Conservation (phyloP, 2,329 filamentous ascomycete genomes). For the Juglanconis juglandina region DNA sequence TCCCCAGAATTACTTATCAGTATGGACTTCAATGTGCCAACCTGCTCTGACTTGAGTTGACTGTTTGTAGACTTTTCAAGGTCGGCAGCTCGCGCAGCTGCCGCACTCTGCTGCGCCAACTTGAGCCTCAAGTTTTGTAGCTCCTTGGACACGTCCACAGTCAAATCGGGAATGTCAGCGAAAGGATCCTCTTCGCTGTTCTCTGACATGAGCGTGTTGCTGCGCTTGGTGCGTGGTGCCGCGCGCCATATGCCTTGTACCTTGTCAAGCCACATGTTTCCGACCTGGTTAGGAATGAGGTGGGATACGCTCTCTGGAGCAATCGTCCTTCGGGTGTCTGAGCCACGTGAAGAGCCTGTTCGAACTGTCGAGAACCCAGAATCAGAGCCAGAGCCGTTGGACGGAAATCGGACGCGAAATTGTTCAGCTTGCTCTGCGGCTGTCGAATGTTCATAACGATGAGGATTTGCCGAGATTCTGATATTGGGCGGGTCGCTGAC, state of each 20-base stretch:
- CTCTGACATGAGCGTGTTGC: slow-evolving; percentile 49
- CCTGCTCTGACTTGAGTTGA: slow-evolving; percentile 17
- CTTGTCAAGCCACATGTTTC: slow-evolving; percentile 86
- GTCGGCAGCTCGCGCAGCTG: slow-evolving; percentile 1
- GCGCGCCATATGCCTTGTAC: slow-evolving; percentile 83
- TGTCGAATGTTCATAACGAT: slow-evolving; percentile 37
- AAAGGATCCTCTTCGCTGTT: slow-evolving; percentile 90
- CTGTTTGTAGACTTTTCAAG: slow-evolving; percentile 15
- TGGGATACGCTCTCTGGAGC: slow-evolving; percentile 82
- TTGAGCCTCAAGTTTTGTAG: slow-evolving; percentile 47
- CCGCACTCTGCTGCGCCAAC: slow-evolving; percentile 8
- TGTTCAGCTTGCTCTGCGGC: slow-evolving; percentile 35
- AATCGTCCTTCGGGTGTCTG: slow-evolving; percentile 76
- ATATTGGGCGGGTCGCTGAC: slow-evolving; percentile 63
- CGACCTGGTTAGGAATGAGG: slow-evolving; percentile 83
- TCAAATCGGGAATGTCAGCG: slow-evolving; percentile 85
- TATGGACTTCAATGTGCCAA: slow-evolving; percentile 27
- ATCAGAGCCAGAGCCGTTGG: slow-evolving; percentile 45
- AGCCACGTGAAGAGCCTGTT: slow-evolving; percentile 73
- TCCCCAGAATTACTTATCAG: slow-evolving; percentile 13
- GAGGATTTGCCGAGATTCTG: slow-evolving; percentile 53
- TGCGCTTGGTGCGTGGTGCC: slow-evolving; percentile 27
- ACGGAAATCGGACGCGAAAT: slow-evolving; percentile 20
- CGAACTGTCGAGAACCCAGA: slow-evolving; percentile 59
- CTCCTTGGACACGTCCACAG: slow-evolving; percentile 82